Conservation (phyloP, 106 monocot species). For the Dioscorea dumetorum region DNA sequence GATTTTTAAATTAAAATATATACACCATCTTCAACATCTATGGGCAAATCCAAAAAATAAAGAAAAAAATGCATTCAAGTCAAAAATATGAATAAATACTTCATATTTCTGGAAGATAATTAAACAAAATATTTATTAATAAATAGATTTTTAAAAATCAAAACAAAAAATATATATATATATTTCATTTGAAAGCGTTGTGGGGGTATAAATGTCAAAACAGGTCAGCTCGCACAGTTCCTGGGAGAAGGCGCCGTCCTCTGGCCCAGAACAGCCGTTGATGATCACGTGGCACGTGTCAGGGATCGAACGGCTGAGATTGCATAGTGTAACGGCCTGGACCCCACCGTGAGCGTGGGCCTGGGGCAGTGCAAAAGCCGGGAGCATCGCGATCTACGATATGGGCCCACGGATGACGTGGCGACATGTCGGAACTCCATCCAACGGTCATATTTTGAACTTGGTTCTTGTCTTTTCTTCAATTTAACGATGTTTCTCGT, state of each 20-base stretch:
- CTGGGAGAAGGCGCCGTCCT: not conserved
- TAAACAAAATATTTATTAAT: not conserved
- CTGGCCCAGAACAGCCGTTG: not conserved
- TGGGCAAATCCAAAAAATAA: too few species aligned
- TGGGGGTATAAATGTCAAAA: not conserved
- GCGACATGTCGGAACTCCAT: too few species aligned
- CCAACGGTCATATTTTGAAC: too few species aligned
- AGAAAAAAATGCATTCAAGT: too few species aligned
- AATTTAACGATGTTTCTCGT: too few species aligned
- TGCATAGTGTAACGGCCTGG: not conserved
- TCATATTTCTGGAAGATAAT: not conserved
- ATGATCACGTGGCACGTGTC: not conserved
- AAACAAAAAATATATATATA: not conserved
- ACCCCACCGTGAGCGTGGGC: not conserved
- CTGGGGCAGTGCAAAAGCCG: not conserved
- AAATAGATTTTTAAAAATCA: not conserved
- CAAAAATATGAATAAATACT: too few species aligned
- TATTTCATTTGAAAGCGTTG: not conserved
- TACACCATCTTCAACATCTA: too few species aligned
- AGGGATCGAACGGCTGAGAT: not conserved
- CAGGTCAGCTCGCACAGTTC: not conserved
- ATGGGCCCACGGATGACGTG: too few species aligned
- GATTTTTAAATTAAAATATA: too few species aligned
- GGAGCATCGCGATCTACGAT: too few species aligned
- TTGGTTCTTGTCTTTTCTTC: too few species aligned